Evolutionary conservation across 805 yeast genomes (phyloP).

Genomic region (Teunomyces gatunensis): DNA sequence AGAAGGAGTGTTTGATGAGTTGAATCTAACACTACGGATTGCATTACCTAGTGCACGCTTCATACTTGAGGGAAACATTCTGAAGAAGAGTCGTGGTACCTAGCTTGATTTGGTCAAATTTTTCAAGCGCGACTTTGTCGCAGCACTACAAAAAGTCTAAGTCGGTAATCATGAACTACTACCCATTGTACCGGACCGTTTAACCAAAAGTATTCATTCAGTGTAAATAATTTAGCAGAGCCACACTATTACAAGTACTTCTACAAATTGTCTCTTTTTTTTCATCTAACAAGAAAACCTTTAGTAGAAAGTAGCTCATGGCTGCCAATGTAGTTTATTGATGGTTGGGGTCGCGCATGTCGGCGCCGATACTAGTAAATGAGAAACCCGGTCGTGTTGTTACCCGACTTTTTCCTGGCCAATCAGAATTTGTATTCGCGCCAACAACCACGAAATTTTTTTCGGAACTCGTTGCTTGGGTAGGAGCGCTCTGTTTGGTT

Average conservation of each 20-base stretch:
- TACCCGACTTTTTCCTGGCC: constrained; percentile 10
- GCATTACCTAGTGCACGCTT: constrained; percentile 1
- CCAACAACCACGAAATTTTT: constrained; percentile 5
- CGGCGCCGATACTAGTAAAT: neutral
- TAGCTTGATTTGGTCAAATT: constrained; percentile 1
- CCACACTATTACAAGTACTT: too few species aligned
- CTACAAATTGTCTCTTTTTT: too few species aligned
- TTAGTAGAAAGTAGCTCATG: neutral
- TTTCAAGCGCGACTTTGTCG: constrained; percentile 6
- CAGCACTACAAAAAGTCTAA: neutral
- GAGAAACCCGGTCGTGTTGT: constrained; percentile 1
- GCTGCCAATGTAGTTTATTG: neutral
- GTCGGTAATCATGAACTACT: neutral
- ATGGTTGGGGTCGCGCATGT: neutral
- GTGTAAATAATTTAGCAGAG: too few species aligned
- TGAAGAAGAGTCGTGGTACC: neutral
- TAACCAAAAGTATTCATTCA: neutral
- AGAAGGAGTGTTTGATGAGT: constrained; percentile 7
- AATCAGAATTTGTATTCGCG: constrained; percentile 8
- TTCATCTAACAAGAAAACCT: too few species aligned
- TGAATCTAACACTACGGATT: constrained; percentile 6
- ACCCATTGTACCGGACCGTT: neutral
- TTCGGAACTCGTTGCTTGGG: constrained; percentile 5
- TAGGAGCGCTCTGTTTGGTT: constrained; percentile 5
- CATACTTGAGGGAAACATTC: constrained; percentile 1